These are phyloP conservation scores for Gastrolobium villosum DNA, from an alignment of 306 rosid species.

Conservation along the genomic window DNA sequence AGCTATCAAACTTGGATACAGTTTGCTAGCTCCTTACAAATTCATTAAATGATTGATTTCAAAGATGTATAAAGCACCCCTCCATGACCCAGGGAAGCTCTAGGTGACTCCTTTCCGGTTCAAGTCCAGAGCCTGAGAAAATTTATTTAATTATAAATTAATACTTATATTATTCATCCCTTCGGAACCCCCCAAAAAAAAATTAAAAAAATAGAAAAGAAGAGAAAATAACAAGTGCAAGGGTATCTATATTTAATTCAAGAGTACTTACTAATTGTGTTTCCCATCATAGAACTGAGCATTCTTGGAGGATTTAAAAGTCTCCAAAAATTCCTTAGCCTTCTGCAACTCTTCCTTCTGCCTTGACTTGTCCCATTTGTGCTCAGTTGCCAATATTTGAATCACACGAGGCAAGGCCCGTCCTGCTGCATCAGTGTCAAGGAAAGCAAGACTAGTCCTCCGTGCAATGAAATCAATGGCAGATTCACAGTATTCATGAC, in stretches of 20 bases:
- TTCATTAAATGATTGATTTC: constrained; percentile 5
- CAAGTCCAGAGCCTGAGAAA: constrained; percentile 40
- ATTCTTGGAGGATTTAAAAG: constrained; percentile 85
- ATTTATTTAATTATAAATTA: background rate
- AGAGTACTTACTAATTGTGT: constrained; percentile 57
- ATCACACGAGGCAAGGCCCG: constrained; percentile 82
- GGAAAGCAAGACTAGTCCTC: constrained; percentile 89
- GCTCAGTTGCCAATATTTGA: constrained; percentile 80
- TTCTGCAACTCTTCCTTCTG: constrained; percentile 68
- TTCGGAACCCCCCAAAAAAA: background rate
- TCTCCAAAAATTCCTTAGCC: constrained; percentile 71
- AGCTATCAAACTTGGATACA: background rate
- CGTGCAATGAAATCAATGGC: constrained; percentile 90
- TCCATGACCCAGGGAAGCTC: background rate
- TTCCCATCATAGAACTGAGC: constrained; percentile 89
- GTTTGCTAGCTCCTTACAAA: constrained; percentile 1
- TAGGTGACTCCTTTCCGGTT: constrained; percentile 15
- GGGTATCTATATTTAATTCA: background rate
- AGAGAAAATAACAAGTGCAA: constrained; percentile 29
- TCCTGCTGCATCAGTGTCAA: constrained; percentile 89
- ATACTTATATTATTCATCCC: constrained; percentile 31
- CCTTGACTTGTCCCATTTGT: constrained; percentile 85
- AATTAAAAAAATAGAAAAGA: constrained; percentile 19
- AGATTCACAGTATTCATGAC: constrained; percentile 89
- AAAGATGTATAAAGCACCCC: background rate